Conservation (phyloP, 345 rosid genomes). For the Raphanus raphanistrum region DNA sequence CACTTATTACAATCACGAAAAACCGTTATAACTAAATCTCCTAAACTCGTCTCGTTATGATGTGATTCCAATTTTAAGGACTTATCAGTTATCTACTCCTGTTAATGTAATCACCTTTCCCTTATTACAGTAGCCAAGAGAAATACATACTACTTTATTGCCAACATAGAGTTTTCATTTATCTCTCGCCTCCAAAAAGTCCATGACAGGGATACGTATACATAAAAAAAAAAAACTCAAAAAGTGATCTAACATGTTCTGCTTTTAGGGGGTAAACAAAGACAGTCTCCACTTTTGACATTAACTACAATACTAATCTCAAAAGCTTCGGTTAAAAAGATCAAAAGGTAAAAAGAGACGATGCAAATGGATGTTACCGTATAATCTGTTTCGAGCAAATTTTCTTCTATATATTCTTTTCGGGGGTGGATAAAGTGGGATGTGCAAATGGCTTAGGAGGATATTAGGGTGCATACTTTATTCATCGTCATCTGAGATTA, state of each 20-base stretch:
- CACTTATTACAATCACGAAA: background rate
- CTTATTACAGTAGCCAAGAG: background rate
- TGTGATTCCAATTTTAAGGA: too few relatives aligned
- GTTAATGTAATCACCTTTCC: too few relatives aligned
- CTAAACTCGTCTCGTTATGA: too few relatives aligned
- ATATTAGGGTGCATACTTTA: constrained; percentile 25
- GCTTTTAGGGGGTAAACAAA: constrained; percentile 17
- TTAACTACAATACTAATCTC: constrained; percentile 31
- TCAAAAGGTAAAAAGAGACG: background rate
- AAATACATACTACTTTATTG: background rate
- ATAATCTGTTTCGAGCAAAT: constrained; percentile 30
- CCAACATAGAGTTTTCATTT: constrained; percentile 2
- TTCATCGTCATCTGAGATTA: constrained; percentile 64
- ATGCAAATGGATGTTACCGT: constrained; percentile 27
- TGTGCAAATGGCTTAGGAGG: constrained; percentile 23
- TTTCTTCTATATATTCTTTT: constrained; percentile 22
- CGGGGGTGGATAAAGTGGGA: constrained; percentile 1
- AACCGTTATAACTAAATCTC: too few relatives aligned
- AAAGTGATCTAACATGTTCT: constrained; percentile 25
- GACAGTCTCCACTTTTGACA: constrained; percentile 25
- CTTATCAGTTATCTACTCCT: too few relatives aligned
- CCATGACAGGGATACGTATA: constrained; percentile 20
- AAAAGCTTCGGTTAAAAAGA: constrained; percentile 22
- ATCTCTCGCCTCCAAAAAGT: constrained; percentile 25
- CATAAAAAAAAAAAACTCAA: background rate